Evolutionary conservation across 169 alveolate species (phyloP), one percentile per base, ranked within the genome.

Genomic region (Cyclospora cayetanensis): DNA sequence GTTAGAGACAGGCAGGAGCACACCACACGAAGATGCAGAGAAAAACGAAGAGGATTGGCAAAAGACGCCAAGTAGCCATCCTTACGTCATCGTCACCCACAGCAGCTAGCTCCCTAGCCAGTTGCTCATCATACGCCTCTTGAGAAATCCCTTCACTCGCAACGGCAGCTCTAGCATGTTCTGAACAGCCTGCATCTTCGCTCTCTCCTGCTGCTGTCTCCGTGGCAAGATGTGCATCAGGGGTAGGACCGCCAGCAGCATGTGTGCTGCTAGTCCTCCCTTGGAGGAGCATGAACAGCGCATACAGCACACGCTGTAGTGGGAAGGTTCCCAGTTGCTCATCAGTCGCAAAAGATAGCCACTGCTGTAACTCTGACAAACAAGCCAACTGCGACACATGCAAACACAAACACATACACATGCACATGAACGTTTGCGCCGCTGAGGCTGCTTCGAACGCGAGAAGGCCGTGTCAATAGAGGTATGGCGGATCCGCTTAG

Each of bases 341-440:
- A 18, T 86, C 92, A 25, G 85, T 86, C 74, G 92, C 92, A 46
- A 42, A 86, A 20, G 92, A 86, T 4, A 86, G 85, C 92, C 92
- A 86, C 76, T 86, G 84, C 92, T 86, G 92, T 55, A 86, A 55
- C 25, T 86, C 92, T 25, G 86, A 37, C 68, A 86, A 55, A 46
- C 92, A 86, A 34, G 85, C 92, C 83, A 76, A n/a, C 92, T 86
- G 92, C 42, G 34, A 18, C 72, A 18, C 39, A 35, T 41, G 42
- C 31, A 25, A 29, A 35, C 65, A 65, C 31, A 25, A 29, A 1
- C 66, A 37, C 65, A 86, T 0, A 7, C 41, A 74, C 15, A 7
- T 4, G 60, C 22, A 7, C 39, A 72, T 18, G 22, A 20, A 72
- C 15, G 84, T 22, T 20, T 15, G 15, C 35, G 55, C 12, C 53